Base-by-base conservation (phyloP, 2,329 filamentous ascomycete species). In the Fusarium sp. region DNA sequence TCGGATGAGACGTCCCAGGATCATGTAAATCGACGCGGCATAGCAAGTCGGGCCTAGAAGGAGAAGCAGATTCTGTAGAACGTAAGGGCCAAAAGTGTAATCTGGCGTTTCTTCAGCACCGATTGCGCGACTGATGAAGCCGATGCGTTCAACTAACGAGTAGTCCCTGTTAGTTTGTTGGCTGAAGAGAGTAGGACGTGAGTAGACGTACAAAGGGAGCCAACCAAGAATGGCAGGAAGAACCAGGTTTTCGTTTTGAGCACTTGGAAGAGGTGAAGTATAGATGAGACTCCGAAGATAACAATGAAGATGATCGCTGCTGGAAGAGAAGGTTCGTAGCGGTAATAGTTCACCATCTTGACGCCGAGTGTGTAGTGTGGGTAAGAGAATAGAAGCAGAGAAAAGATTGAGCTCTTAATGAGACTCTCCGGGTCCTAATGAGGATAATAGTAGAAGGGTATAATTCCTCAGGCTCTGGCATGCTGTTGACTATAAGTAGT, bases 21-120 rank as follows among this genome's bases (percentile, higher is more conserved):
- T 10, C 49, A 58, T 58, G n/a, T 58, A 58, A 11, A 58, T 58
- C 3, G 55, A 34, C 14, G 49, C 33, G n/a, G 55, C 20, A 22
- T 26, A 54, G 49, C 55, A 58, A 7, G 55, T 54, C 7, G 55
- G 55, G 14, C 55, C 55, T 11, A 58, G 24, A 33, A 58, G 55
- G 2, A 58, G 33, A 20, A 58, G 33, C 13, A 22, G 6, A 20
- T 38, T 38, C 13, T 54, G 55, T 3, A 58, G 2, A 15, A 58
- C 14, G 28, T 22, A 58, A 9, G 38, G 10, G 28, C 15, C 33
- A 15, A 45, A 31, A 5, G 33, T 54, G 17, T 58, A 58, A 7
- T 58, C 6, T 2, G 55, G 49, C 7, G 40, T 20, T 26, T 54
- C 31, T 18, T 45, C 26, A 5, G 51, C 51, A 14, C 14, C 36